Percentiles rank a stretch among this genome's conserved stretches.
Conservation (phyloP, 2,329 filamentous ascomycete species). For the Arthrobotrys entomopaga region DNA sequence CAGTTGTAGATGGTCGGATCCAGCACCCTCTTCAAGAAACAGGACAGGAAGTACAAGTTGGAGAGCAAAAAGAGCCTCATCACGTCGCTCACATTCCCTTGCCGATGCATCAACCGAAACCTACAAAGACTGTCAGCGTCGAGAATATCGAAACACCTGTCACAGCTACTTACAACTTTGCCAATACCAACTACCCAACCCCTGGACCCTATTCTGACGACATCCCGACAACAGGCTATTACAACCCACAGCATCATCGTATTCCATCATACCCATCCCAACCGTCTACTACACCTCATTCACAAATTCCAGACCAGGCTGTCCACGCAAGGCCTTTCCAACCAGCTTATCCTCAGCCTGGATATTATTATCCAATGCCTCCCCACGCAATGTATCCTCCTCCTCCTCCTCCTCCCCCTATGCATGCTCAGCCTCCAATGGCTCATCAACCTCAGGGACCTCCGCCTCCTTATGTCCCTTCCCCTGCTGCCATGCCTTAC, state of each 20-base stretch:
- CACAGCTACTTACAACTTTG: conserved; percentile 64
- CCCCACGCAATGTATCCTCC: conserved; percentile 53
- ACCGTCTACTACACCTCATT: conserved; percentile 70
- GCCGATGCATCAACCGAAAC: conserved; percentile 91
- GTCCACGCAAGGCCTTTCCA: conserved; percentile 93
- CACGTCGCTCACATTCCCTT: conserved; percentile 68
- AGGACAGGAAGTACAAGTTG: not conserved
- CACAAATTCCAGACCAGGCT: conserved; percentile 76
- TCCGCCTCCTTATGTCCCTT: conserved; percentile 60
- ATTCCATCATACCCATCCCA: conserved; percentile 56
- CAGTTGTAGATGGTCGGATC: conserved; percentile 15
- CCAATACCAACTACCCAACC: conserved; percentile 67
- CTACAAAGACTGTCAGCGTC: conserved; percentile 92
- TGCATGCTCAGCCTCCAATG: conserved; percentile 58
- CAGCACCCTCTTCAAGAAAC: conserved; percentile 22
- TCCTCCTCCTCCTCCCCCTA: conserved; percentile 29
- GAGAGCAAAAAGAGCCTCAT: conserved; percentile 69
- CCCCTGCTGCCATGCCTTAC: conserved; percentile 57
- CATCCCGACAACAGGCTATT: conserved; percentile 57
- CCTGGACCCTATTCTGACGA: conserved; percentile 58
- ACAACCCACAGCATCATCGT: conserved; percentile 49
- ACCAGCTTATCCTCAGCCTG: conserved; percentile 70
- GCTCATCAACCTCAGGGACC: conserved; percentile 58
- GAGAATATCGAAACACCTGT: conserved; percentile 89
- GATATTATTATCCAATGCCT: conserved; percentile 52